Percentiles rank a stretch among this genome's conserved stretches.
Conservation (phyloP, 441 rosid genomes). For the Pelargonium myrrhifolium region DNA sequence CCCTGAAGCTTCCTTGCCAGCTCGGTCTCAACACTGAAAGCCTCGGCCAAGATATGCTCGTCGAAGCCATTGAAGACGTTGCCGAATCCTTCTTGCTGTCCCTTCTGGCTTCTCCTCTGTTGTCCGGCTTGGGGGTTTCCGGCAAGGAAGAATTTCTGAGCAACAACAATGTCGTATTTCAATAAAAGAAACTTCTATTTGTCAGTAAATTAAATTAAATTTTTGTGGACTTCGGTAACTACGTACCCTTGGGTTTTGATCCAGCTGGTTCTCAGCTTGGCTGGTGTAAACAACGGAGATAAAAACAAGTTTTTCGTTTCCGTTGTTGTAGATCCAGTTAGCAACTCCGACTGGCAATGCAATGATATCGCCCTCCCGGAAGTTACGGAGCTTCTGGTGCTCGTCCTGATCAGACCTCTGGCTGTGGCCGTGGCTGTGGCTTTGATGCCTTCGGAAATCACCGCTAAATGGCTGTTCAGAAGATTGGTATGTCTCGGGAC, state of each 20-base stretch:
- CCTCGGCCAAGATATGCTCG: constrained; percentile 21
- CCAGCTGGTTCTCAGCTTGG: constrained; percentile 30
- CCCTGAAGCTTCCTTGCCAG: constrained; percentile 30
- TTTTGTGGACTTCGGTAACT: no score
- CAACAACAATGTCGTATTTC: no score
- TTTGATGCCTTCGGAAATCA: no score
- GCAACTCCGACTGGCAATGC: constrained; percentile 29
- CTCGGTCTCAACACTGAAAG: constrained; percentile 23
- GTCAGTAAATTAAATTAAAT: no score
- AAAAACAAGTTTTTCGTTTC: constrained; percentile 24
- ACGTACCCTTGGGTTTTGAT: constrained; percentile 24
- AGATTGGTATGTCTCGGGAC: constrained; percentile 29
- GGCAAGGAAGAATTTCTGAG: constrained; percentile 46
- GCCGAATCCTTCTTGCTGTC: constrained; percentile 12
- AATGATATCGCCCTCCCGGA: constrained; percentile 27
- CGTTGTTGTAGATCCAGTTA: constrained; percentile 36
- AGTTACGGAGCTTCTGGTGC: constrained; percentile 31
- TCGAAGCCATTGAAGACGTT: constrained; percentile 35
- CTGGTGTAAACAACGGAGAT: constrained; percentile 22
- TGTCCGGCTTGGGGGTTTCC: constrained; percentile 36
- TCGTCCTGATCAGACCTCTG: constrained; percentile 6
- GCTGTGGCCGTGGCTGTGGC: no score
- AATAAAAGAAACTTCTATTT: no score
- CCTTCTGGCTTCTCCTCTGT: no score
- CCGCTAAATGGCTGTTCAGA: no score